A percentile compares a stretch with the other conserved stretches of the same genome.
Evolutionary conservation across 139 green algal species (phyloP).

Genomic region (Marvania coccoides): DNA sequence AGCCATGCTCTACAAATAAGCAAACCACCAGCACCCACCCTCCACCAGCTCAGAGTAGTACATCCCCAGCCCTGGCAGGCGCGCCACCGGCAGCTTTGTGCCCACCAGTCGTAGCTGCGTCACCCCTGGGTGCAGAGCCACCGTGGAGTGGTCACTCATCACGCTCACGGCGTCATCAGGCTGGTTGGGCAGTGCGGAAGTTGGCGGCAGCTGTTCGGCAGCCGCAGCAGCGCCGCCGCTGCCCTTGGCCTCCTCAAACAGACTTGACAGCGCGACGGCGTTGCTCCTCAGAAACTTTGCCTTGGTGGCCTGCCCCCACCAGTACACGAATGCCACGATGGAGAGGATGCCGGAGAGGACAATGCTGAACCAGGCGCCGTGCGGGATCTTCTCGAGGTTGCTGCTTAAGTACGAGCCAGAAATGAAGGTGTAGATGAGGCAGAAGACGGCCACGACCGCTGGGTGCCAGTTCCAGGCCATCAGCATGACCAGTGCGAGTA

Average conservation of each 20-base stretch:
- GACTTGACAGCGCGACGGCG: neutral
- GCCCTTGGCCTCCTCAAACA: neutral
- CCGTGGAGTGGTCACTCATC: no score
- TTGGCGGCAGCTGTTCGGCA: no score
- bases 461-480: conserved; percentile 18
- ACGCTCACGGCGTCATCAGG: no score
- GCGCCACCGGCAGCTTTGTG: conserved; percentile 1
- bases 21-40: neutral
- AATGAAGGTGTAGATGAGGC: conserved; percentile 29
- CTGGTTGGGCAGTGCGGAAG: no score
- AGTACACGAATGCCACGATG: neutral
- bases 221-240: no score
- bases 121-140: neutral
- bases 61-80: conserved; percentile 9
- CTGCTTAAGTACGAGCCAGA: conserved; percentile 24
- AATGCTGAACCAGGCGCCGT: conserved; percentile 15
- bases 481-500: conserved; percentile 21
- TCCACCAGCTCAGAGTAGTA: conserved; percentile 6
- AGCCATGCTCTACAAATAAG: neutral
- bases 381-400: conserved; percentile 37
- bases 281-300: neutral
- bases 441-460: conserved; percentile 7
- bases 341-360: neutral
- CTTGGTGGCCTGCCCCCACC: conserved; percentile 2
- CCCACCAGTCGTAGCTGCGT: conserved; percentile 1